Evolutionary conservation across 148 eudicot genomes (phyloP).

Genomic region (Pouteria glomerata): DNA sequence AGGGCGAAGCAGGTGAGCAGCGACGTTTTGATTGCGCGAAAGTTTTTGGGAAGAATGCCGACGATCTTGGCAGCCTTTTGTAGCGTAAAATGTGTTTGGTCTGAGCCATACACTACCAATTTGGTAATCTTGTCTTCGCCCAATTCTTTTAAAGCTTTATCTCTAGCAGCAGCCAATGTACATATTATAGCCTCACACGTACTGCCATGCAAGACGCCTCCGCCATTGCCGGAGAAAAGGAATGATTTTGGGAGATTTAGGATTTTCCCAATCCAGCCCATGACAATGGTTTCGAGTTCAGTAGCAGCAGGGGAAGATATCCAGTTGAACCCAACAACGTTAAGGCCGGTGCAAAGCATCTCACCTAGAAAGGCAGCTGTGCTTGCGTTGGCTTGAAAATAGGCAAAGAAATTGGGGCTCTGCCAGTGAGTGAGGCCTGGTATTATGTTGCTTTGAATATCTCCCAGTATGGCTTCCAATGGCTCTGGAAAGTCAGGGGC

Average conservation of each 20-base stretch:
- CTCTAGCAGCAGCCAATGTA: slow-evolving; percentile 43
- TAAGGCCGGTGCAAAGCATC: slow-evolving; percentile 34
- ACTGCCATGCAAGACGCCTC: slow-evolving; percentile 43
- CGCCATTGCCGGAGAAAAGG: slow-evolving; percentile 47
- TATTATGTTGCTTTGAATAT: slow-evolving; percentile 27
- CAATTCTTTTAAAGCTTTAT: slow-evolving; percentile 17
- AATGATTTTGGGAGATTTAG: slow-evolving; percentile 35
- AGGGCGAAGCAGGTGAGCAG: neutral
- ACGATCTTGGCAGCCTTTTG: slow-evolving; percentile 44
- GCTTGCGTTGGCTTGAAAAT: slow-evolving; percentile 32
- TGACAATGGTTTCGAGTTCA: slow-evolving; percentile 42
- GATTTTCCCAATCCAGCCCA: slow-evolving; percentile 44
- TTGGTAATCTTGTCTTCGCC: slow-evolving; percentile 23
- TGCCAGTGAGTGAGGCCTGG: slow-evolving; percentile 58
- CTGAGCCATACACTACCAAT: slow-evolving; percentile 47
- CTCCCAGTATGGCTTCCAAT: slow-evolving; percentile 23
- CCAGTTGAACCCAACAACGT: slow-evolving; percentile 48
- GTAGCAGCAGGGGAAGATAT: slow-evolving; percentile 48
- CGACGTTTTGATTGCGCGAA: slow-evolving; percentile 17
- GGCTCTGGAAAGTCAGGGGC: slow-evolving; percentile 30
- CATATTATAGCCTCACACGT: slow-evolving; percentile 50
- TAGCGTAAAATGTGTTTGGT: slow-evolving; percentile 46
- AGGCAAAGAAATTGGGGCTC: slow-evolving; percentile 44
- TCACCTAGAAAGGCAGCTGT: slow-evolving; percentile 33
- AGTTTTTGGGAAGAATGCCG: slow-evolving; percentile 34